Evolutionary conservation across 2,329 filamentous ascomycete species (phyloP).

Genomic region (Ramularia collo-cygni): DNA sequence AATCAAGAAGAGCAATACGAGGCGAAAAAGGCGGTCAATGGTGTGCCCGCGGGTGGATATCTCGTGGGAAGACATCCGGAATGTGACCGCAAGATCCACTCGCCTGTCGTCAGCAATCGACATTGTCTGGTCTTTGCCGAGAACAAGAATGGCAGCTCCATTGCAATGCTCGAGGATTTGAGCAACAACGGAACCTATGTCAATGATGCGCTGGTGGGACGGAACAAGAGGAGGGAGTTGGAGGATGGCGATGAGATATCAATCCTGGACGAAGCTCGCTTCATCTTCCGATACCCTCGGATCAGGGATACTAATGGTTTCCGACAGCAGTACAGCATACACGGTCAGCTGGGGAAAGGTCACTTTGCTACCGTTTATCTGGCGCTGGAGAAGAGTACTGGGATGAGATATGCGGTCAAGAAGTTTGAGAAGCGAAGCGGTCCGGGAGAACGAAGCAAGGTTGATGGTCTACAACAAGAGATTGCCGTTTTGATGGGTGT

Average conservation of each 20-base stretch:
- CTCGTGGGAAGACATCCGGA: slow-evolving; percentile 88
- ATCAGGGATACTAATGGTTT: slow-evolving; percentile 69
- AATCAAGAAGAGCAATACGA: slow-evolving; percentile 58
- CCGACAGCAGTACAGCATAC: slow-evolving; percentile 74
- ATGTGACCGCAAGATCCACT: slow-evolving; percentile 66
- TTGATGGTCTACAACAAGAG: slow-evolving; percentile 85
- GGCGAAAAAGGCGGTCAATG: slow-evolving; percentile 41
- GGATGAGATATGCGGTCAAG: slow-evolving; percentile 83
- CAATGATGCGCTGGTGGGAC: slow-evolving; percentile 82
- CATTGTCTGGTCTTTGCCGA: slow-evolving; percentile 65
- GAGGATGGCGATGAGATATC: slow-evolving; percentile 87
- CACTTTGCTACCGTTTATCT: slow-evolving; percentile 93
- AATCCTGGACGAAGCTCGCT: slow-evolving; percentile 75
- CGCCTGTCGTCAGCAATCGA: slow-evolving; percentile 79
- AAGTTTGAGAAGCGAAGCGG: slow-evolving; percentile 81
- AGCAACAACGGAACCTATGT: slow-evolving; percentile 96
- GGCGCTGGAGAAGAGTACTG: slow-evolving; percentile 78
- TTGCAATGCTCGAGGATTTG: slow-evolving; percentile 81
- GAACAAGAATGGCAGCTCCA: slow-evolving; percentile 49
- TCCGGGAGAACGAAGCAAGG: slow-evolving; percentile 75
- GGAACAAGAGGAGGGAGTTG: slow-evolving; percentile 84
- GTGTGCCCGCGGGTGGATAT: slow-evolving; percentile 70
- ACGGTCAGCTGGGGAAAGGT: slow-evolving; percentile 84
- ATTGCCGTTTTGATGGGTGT: slow-evolving; percentile 97
- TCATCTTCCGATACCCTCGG: slow-evolving; percentile 85